Percentiles rank a stretch among this genome's conserved stretches.
These are phyloP conservation scores for Exophiala bonariae DNA, from an alignment of 2,329 filamentous ascomycete genomes.

Conservation along the genomic window DNA sequence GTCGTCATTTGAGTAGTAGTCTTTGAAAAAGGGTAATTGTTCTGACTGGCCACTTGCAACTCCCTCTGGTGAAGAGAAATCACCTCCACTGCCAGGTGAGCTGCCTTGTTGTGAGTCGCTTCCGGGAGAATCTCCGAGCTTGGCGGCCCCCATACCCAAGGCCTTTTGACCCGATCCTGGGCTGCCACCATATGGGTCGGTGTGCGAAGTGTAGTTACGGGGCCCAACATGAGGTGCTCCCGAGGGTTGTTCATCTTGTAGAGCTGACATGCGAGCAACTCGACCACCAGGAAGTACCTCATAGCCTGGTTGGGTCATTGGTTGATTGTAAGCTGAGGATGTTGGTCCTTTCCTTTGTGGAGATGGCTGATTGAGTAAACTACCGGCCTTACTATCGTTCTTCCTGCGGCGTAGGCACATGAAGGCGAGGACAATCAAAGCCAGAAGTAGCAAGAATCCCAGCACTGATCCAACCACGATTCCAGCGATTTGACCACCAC, in stretches of 20 bases:
- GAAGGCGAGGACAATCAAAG: slow-evolving; percentile 61
- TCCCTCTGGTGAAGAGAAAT: slow-evolving; percentile 81
- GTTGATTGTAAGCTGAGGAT: slow-evolving; percentile 44
- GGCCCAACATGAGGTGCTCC: slow-evolving; percentile 36
- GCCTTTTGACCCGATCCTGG: slow-evolving; percentile 65
- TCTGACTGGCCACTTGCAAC: slow-evolving; percentile 89
- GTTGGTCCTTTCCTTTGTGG: slow-evolving; percentile 54
- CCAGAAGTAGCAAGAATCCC: slow-evolving; percentile 68
- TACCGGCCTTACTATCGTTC: slow-evolving; percentile 64
- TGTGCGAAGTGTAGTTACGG: slow-evolving; percentile 55
- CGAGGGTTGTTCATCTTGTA: slow-evolving; percentile 63
- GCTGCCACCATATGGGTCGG: slow-evolving; percentile 70
- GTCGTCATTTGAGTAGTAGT: slow-evolving; percentile 97
- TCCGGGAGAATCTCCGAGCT: slow-evolving; percentile 84
- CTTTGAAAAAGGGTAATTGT: slow-evolving; percentile 93
- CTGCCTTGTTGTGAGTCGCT: slow-evolving; percentile 75
- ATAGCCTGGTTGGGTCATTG: slow-evolving; percentile 53
- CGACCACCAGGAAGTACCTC: slow-evolving; percentile 81
- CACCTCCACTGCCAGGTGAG: slow-evolving; percentile 70
- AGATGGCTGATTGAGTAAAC: slow-evolving; percentile 86
- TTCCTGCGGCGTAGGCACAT: slow-evolving; percentile 58
- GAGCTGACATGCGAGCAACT: slow-evolving; percentile 91
- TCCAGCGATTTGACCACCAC: slow-evolving; percentile 86
- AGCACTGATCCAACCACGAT: slow-evolving; percentile 80
- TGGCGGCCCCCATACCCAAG: slow-evolving; percentile 47